A percentile compares a stretch with the other conserved stretches of the same genome.
phyloP scores from a whole-genome alignment of 768 basidiomycete genomes.

The Boletus sensibilis region DNA sequence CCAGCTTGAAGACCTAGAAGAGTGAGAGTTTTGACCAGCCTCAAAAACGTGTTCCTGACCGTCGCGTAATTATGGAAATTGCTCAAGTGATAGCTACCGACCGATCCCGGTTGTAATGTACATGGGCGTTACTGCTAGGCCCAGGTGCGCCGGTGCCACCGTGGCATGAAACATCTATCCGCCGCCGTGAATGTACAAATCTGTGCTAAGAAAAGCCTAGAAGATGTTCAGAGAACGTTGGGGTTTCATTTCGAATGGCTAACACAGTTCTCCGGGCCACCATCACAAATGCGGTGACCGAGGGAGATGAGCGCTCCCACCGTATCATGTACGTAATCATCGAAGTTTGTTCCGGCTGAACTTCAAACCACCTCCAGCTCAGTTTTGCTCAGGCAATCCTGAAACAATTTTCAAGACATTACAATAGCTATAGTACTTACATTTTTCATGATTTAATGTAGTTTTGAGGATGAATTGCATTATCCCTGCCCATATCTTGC shows the following conservation, averaged over 20 bases:
- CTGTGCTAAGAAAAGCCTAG: not conserved
- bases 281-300: constrained; percentile 3
- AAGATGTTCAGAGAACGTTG: not conserved
- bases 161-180: not conserved
- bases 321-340: not conserved
- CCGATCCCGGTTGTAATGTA: not conserved
- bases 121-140: not conserved
- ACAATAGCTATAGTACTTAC: too few relatives aligned
- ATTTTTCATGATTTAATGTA: too few relatives aligned
- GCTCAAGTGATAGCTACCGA: not conserved
- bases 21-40: constrained; percentile 17
- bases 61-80: constrained; percentile 20
- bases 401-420: too few relatives aligned
- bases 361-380: not conserved
- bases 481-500: too few relatives aligned
- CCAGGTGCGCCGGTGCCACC: not conserved
- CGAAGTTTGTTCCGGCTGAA: not conserved
- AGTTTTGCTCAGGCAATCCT: not conserved
- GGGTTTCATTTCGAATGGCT: not conserved
- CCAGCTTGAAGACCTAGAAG: constrained; percentile 5
- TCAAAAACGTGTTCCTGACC: constrained; percentile 16
- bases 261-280: not conserved
- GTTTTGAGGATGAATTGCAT: too few relatives aligned
- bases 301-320: not conserved
- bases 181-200: not conserved